Conservation (phyloP, 441 rosid genomes). For the Jatropha podagrica region DNA sequence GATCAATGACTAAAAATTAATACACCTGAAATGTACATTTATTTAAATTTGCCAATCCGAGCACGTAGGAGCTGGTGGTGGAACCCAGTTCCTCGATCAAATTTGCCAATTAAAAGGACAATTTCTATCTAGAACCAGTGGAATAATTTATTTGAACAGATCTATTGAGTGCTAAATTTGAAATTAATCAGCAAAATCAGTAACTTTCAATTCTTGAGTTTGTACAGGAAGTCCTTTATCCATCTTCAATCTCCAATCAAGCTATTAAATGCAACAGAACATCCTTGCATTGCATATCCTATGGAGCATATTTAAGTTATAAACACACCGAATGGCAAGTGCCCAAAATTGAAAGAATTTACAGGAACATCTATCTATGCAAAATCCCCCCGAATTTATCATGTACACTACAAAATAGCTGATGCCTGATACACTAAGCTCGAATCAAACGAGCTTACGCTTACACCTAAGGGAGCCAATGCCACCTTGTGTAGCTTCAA, state of each 20-base stretch:
- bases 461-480: conserved; percentile 33
- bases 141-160: no score
- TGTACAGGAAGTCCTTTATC: neutral
- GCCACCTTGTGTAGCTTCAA: conserved; percentile 24
- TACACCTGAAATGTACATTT: no score
- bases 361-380: neutral
- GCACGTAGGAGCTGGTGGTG: no score
- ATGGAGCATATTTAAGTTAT: neutral
- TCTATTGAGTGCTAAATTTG: no score
- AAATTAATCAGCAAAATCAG: neutral
- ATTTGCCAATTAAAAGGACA: no score
- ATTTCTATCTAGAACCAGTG: no score
- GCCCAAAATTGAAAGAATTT: neutral
- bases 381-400: neutral
- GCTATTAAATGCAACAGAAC: neutral
- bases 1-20: no score
- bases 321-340: neutral
- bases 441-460: conserved; percentile 37
- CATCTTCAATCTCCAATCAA: neutral
- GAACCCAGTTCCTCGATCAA: no score
- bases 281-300: neutral
- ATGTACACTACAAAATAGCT: neutral
- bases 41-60: no score
- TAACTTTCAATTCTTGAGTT: neutral
- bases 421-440: neutral